These are phyloP conservation scores for Gloeostereum incarnatum DNA, from an alignment of 768 basidiomycete species.

Conservation along the genomic window DNA sequence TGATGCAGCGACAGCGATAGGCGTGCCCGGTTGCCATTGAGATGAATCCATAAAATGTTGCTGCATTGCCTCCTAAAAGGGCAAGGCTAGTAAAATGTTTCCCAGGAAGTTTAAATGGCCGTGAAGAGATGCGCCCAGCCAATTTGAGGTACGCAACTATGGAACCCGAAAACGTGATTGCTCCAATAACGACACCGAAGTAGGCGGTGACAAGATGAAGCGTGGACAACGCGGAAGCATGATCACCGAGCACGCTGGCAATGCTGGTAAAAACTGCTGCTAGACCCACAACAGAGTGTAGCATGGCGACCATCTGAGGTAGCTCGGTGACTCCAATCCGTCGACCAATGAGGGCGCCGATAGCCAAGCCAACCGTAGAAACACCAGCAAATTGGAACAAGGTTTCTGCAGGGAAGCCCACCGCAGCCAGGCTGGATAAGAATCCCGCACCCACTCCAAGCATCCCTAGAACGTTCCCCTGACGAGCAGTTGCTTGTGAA, in stretches of 20 bases:
- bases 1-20: slow-evolving; percentile 67
- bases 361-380: slow-evolving; percentile 60
- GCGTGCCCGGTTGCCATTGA: slow-evolving; percentile 58
- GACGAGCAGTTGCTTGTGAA: slow-evolving; percentile 75
- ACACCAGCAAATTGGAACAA: slow-evolving; percentile 74
- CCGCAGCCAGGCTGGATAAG: slow-evolving; percentile 70
- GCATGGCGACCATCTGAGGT: slow-evolving; percentile 72
- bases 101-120: slow-evolving; percentile 62
- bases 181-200: slow-evolving; percentile 76
- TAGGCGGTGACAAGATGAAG: slow-evolving; percentile 82
- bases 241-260: slow-evolving; percentile 68
- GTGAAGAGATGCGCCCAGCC: slow-evolving; percentile 73
- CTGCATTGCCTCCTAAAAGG: slow-evolving; percentile 64
- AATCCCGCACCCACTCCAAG: slow-evolving; percentile 80
- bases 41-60: slow-evolving; percentile 72
- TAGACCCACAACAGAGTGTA: slow-evolving; percentile 86
- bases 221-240: slow-evolving; percentile 55
- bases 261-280: slow-evolving; percentile 85
- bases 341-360: slow-evolving; percentile 69
- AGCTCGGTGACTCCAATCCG: slow-evolving; percentile 84
- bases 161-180: slow-evolving; percentile 85
- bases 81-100: slow-evolving; percentile 68
- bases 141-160: slow-evolving; percentile 86
- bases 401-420: slow-evolving; percentile 70
- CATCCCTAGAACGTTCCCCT: slow-evolving; percentile 85